Conservation (phyloP, 352 stramenopile species). For the Phytopythium delawarense region DNA sequence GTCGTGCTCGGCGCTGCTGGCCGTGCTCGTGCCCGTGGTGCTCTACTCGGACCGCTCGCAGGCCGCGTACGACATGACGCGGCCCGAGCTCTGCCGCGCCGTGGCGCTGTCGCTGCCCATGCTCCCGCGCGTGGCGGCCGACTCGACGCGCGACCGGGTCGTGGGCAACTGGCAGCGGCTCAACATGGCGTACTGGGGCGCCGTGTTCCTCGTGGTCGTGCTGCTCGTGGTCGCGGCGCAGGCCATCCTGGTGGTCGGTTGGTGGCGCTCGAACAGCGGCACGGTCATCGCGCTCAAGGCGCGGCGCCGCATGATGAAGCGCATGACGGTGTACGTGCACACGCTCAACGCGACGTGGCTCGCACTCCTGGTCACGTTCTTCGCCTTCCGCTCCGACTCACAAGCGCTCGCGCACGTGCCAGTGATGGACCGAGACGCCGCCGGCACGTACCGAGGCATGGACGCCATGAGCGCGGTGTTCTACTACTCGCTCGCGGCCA, state of each 20-base stretch:
- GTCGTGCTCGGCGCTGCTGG: constrained; percentile 36
- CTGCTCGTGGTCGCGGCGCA: constrained; percentile 56
- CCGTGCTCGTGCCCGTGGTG: constrained; percentile 31
- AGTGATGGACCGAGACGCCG: constrained; percentile 11
- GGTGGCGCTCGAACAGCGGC: constrained; percentile 75
- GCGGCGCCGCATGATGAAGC: constrained; percentile 65
- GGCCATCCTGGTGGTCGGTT: constrained; percentile 55
- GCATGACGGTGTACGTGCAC: constrained; percentile 70
- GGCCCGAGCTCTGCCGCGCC: constrained; percentile 42
- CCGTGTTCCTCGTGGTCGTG: constrained; percentile 53
- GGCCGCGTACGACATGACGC: constrained; percentile 32
- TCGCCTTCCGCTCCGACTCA: constrained; percentile 49
- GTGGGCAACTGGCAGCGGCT: constrained; percentile 44
- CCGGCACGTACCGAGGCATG: constrained; percentile 8
- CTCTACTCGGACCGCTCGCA: constrained; percentile 39
- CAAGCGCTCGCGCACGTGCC: constrained; percentile 33
- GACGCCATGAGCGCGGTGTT: constrained; percentile 48
- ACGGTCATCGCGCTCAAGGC: constrained; percentile 70
- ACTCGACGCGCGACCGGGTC: constrained; percentile 16
- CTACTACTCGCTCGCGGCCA: constrained; percentile 54
- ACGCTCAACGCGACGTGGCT: constrained; percentile 66
- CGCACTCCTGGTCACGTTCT: constrained; percentile 52
- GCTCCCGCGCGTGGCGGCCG: constrained; percentile 21
- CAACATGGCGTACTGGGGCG: constrained; percentile 56
- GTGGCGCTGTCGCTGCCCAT: constrained; percentile 45